A percentile compares a stretch with the other conserved stretches of the same genome.
Conservation (phyloP, 768 basidiomycete genomes). For the Suillus hirtellus region DNA sequence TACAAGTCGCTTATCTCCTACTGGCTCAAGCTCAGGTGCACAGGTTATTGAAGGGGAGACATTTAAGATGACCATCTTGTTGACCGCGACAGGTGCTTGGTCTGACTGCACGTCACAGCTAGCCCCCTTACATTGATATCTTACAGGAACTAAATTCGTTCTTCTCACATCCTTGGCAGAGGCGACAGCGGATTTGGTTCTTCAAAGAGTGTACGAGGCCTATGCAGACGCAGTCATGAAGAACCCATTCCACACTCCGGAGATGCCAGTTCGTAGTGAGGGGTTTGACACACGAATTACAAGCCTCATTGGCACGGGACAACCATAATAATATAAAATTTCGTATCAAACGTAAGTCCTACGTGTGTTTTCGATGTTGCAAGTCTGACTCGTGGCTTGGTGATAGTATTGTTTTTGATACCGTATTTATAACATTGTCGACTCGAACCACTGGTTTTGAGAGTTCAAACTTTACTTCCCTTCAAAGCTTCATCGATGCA, state of each 20-base stretch:
- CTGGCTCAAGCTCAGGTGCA: slow-evolving; percentile 78
- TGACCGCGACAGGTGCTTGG: slow-evolving; percentile 81
- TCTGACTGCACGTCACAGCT: background rate
- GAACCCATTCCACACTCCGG: slow-evolving; percentile 98
- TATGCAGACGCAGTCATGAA: slow-evolving; percentile 98
- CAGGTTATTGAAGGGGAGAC: slow-evolving; percentile 96
- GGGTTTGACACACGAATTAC: slow-evolving; percentile 78
- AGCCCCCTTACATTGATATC: background rate
- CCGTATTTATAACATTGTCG: slow-evolving; percentile 8
- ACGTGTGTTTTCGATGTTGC: background rate
- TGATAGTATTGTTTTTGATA: slow-evolving; percentile 2
- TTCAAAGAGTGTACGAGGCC: slow-evolving; percentile 88
- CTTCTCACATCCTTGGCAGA: slow-evolving; percentile 82
- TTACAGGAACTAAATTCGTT: slow-evolving; percentile 91
- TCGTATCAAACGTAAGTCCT: background rate
- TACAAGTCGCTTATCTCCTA: slow-evolving; percentile 86
- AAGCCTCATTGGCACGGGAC: slow-evolving; percentile 52
- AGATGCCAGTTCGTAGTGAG: slow-evolving; percentile 96
- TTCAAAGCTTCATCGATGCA: slow-evolving; percentile 22
- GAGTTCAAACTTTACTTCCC: too few relatives aligned
- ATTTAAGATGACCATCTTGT: slow-evolving; percentile 90
- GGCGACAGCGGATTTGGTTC: slow-evolving; percentile 61
- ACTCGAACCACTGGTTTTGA: slow-evolving; percentile 2
- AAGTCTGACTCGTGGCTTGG: background rate
- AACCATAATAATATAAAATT: slow-evolving; percentile 16